These are phyloP conservation scores for Zymoseptoria crescenta DNA, from an alignment of 2,329 filamentous ascomycete genomes.

Conservation along the genomic window DNA sequence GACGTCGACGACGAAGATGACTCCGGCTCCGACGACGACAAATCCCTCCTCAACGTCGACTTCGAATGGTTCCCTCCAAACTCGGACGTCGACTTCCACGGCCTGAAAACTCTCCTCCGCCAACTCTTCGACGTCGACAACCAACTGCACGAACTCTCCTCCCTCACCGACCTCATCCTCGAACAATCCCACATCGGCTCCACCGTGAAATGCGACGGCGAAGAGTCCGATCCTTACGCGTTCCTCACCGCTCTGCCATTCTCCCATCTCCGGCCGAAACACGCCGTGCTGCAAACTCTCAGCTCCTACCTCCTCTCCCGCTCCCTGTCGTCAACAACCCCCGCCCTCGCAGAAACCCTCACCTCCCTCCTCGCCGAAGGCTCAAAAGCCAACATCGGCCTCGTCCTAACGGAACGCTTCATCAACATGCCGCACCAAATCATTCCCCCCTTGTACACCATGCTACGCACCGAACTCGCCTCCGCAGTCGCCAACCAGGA, in stretches of 20 bases:
- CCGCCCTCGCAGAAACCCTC: conserved; percentile 28
- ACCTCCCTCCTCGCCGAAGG: conserved; percentile 30
- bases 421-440: conserved; percentile 97
- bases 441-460: conserved; percentile 85
- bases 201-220: conserved; percentile 94
- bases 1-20: conserved; percentile 30
- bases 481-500: conserved; percentile 85
- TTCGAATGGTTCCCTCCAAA: conserved; percentile 99
- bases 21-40: conserved; percentile 53
- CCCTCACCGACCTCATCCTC: conserved; percentile 75
- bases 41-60: conserved; percentile 87
- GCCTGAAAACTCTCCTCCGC: conserved; percentile 78
- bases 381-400: conserved; percentile 54
- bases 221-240: conserved; percentile 85
- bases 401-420: conserved; percentile 84
- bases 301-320: conserved; percentile 60
- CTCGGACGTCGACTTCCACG: conserved; percentile 84
- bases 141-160: conserved; percentile 78
- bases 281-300: conserved; percentile 58
- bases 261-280: conserved; percentile 64
- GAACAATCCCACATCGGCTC: conserved; percentile 82
- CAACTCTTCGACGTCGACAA: conserved; percentile 89
- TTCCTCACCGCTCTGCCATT: conserved; percentile 85
- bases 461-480: conserved; percentile 85
- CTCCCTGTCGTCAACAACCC: conserved; percentile 39